These are phyloP conservation scores for Mycena leptocephala DNA, from an alignment of 768 basidiomycete genomes.

Conservation along the genomic window DNA sequence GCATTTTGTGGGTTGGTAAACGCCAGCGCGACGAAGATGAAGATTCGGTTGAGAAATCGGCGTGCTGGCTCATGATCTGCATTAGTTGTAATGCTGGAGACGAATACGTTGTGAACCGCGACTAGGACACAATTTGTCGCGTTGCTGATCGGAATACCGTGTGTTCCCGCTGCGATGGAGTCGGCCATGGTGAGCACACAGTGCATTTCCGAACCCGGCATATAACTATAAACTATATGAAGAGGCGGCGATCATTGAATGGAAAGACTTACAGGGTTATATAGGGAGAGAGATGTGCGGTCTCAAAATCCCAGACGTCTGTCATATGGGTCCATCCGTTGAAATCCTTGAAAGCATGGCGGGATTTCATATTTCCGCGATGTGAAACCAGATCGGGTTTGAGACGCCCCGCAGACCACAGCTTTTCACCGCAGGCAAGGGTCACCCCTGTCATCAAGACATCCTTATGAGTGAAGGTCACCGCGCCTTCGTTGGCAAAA, in stretches of 20 bases:
- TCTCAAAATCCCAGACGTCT: background rate
- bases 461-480: background rate
- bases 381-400: background rate
- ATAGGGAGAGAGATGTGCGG: background rate
- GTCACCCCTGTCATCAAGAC: background rate
- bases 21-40: background rate
- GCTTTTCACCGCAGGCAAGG: background rate
- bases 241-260: background rate
- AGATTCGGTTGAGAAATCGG: background rate
- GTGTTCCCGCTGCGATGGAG: background rate
- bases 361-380: background rate
- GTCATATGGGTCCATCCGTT: background rate
- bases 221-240: background rate
- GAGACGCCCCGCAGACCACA: background rate
- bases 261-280: background rate
- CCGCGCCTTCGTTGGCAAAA: background rate
- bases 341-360: background rate
- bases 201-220: background rate
- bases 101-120: background rate
- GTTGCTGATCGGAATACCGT: background rate
- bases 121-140: background rate
- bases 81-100: background rate
- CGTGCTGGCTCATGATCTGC: background rate
- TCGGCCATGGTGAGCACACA: background rate
- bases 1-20: background rate